Base-by-base conservation (phyloP, 805 yeast genomes). In the Ogataea naganishii region DNA sequence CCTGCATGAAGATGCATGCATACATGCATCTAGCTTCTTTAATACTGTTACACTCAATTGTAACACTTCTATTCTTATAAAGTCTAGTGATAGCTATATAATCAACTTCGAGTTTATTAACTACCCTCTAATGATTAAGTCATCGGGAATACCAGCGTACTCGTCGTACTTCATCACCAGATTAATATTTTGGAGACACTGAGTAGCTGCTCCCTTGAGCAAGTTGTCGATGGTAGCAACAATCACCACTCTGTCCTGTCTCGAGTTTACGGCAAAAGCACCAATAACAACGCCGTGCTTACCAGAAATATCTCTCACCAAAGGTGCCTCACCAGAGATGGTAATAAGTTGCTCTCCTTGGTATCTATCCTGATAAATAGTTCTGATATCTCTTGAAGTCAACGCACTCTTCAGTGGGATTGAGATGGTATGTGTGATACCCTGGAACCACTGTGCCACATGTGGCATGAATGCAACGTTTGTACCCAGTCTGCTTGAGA, bases 371-470 rank as follows among this genome's bases (percentile, higher is more conserved):
- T 83, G 89, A 64, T 81, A 92, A 37, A 89, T 58, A 53, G 79
- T 72, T 60, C 94, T 74, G 40, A 86, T 70, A 34, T 85, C 95
- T 53, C 94, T 75, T 8, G 92, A 69, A 7, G 89, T 72, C 40
- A 88, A 60, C 31, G 73, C 66, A 38, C 70, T 64, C 46, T 72
- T 78, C 49, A 92, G 71, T 30, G 98, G 98, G 36, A 92, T 81
- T 24, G 85, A 77, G 32, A 92, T 79, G 14, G 99, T 89, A 48
- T 82, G 82, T 2, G 95, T 70, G 43, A 92, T 92, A 45, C 99
- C 99, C 62, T 94, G 97, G 75, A 92, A 92, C 98, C 98, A 92
- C 55, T 81, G 94, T 3, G 96, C 98, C 36, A 92, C 99, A 50
- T 92, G 99, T 14, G 99, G 98, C 40, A 82, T 75, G 56, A 92